Base-by-base conservation (phyloP, 768 basidiomycete species). In the Mycena maculata region DNA sequence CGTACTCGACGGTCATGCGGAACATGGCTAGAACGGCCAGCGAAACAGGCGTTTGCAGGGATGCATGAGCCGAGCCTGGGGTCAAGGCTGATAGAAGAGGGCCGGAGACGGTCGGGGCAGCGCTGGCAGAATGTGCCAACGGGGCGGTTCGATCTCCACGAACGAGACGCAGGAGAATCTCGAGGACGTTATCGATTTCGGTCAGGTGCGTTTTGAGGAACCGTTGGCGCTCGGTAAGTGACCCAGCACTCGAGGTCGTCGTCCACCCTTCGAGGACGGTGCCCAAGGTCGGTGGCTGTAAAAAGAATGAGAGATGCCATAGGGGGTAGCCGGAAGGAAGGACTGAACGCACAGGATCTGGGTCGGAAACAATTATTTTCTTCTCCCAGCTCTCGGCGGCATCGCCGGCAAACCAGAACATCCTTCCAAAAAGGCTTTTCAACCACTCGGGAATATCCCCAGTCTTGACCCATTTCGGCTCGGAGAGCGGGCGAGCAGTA, bases 391-490 rank as follows among this genome's bases (percentile, higher is more conserved):
- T 92, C 69, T 92, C 91, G n/a, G 90, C 88, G 15, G 90, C 92
- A 58, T 92, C 91, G 7, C 91, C 92, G 28, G 91, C 87, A 49
- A 91, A 90, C 92, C 92, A 93, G 74, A 93, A 93, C 90, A 92
- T 92, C 39, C 92, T 84, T 3, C 93, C 93, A 77, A 94, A 92
- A 85, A 94, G 93, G 72, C 87, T 93, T 77, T 89, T 88, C 72
- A 94, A 80, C 96, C 96, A 99, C 41, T 96, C 95, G 72, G 97
- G 94, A 25, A 96, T 88, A 75, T 96, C 93, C 31, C 97, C 97
- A 10, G 92, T 91, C 78, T 95, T 94, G 39, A 95, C 95, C 98
- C 97, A 99, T 76, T 95, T 93, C 9, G 98, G 95, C 76, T 98
- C 96, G 18, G 95, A 96, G 36, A 99, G 80, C 0, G 98, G 98